Percentiles rank a stretch among this genome's conserved stretches.
Conservation (phyloP, 2,329 filamentous ascomycete species). For the Sporothrix sp. region DNA sequence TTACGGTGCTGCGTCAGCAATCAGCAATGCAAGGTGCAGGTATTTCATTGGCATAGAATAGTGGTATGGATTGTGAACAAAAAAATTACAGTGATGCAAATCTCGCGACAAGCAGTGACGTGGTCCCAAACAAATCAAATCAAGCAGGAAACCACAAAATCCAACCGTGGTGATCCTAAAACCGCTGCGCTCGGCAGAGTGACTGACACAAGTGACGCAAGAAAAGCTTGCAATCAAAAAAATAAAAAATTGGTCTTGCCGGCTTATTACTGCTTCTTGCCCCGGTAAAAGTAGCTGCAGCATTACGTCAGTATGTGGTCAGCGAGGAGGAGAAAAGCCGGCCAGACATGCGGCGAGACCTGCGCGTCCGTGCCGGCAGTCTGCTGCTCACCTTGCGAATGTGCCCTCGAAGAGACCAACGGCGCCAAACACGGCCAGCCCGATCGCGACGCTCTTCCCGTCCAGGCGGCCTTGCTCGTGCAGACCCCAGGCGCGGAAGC, state of each 20-base stretch:
- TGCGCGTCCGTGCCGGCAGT: too few species aligned
- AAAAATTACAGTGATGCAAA: too few species aligned
- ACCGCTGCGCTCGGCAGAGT: too few species aligned
- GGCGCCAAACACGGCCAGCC: conserved; percentile 39
- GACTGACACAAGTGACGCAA: too few species aligned
- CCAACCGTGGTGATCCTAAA: too few species aligned
- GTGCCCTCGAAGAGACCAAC: conserved; percentile 42
- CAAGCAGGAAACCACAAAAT: too few species aligned
- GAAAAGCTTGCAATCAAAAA: too few species aligned
- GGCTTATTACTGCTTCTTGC: conserved; percentile 23
- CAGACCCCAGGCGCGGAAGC: conserved; percentile 46
- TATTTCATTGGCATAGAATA: background rate
- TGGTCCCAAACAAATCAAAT: too few species aligned
- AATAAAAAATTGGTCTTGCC: background rate
- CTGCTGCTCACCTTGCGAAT: conserved; percentile 39
- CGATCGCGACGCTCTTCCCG: conserved; percentile 41
- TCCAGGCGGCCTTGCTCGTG: conserved; percentile 42
- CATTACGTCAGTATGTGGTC: conserved; percentile 10
- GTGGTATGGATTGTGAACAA: background rate
- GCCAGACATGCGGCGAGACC: too few species aligned
- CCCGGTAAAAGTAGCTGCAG: conserved; percentile 28
- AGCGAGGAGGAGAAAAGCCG: background rate
- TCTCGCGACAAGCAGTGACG: too few species aligned
- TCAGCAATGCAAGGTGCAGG: too few species aligned
- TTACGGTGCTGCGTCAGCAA: too few species aligned